Evolutionary conservation across 768 basidiomycete genomes (phyloP), one percentile per base, ranked within the genome.

Genomic region (Cystobasidium onofrii): DNA sequence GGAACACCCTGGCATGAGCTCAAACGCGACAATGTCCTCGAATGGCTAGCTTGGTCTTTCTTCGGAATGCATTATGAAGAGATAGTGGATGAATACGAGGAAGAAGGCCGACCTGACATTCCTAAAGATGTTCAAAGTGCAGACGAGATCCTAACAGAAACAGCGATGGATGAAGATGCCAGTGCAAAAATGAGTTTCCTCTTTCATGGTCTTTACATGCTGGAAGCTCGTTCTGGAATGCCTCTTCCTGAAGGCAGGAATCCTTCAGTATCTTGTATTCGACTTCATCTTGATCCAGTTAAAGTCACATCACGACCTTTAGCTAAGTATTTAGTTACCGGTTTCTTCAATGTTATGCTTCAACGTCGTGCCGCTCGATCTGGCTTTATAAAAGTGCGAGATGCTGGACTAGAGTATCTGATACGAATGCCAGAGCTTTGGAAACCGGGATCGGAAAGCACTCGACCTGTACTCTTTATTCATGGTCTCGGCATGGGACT

Each of bases 401-500:
- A 83, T 77, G 85, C 88, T 44, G 88, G 85, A 36, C 82, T 93
- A n/a, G 89, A 92, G 87, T 90, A 80, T 80, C 83, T 92, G 29
- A 80, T 92, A 25, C 87, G 89, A 52, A 82, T 88, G 41, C 92
- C 93, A 1, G 77, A 81, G 9, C 80, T 83, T 17, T 92, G 91
- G 90, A 83, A 87, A 55, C 81, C 86, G 1, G 79, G 80, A 20
- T 84, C 74, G 31, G 57, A 57, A 15, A 64, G 67, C 25, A 84
- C 84, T 34, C 85, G 86, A 50, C 93, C 93, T 0, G 81, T 94
- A 43, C 85, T 96, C 18, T 91, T 93, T 79, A 80, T 92, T 43
- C 92, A 96, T 78, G 94, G 94, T 1, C 86, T 98, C 0, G 93
- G 93, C 12, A 84, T 94, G 62, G 92, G 92, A 1, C 81, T 91